Evolutionary conservation across 148 eudicot genomes (phyloP), one percentile per base, ranked within the genome.

Genomic region (Nepenthes mirabilis): DNA sequence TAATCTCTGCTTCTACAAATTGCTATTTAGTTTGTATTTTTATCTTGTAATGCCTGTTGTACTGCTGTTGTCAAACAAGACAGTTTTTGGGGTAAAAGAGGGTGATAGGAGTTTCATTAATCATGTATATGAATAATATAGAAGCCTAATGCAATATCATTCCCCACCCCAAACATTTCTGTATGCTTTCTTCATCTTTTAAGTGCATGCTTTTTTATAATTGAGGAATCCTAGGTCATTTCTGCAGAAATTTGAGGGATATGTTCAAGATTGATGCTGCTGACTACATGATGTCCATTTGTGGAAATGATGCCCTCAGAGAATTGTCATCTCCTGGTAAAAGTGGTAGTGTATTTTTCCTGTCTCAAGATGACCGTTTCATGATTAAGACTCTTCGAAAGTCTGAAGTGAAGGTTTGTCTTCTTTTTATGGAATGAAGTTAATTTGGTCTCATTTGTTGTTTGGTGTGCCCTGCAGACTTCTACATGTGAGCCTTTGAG

Each of bases 201-300:
- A 33, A 32, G 33, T 9, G 5, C 36, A 32, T 32, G 23, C 23
- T 23, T 13, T 55, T 34, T 36, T 32, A 55, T 32, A 2, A 9
- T 55, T 33, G 36, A 2, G 11, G 11, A 14, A 32, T 14, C 23
- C 35, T 9, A 8, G 8, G 36, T 64, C 67, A 33, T 14, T 36
- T 57, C 43, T 64, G 43, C 49, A 91, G 99, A 80, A 82, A 86
- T 65, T 74, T 93, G 75, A 89, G 99, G 70, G 95, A 93, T 72
- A 79, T 93, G 89, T 93, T 93, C 79, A 84, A 79, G 77, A 89
- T 93, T 70, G 99, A 93, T 77, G 84, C 96, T 77, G 99, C 95
- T 51, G 95, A 89, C 68, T 93, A 93, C 77, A 93, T 93, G 99
- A 84, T 93, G 81, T 88, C 99, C 50, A 86, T 93, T 54, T 93